Conservation (phyloP, 768 basidiomycete genomes). For the Mycena rosella region DNA sequence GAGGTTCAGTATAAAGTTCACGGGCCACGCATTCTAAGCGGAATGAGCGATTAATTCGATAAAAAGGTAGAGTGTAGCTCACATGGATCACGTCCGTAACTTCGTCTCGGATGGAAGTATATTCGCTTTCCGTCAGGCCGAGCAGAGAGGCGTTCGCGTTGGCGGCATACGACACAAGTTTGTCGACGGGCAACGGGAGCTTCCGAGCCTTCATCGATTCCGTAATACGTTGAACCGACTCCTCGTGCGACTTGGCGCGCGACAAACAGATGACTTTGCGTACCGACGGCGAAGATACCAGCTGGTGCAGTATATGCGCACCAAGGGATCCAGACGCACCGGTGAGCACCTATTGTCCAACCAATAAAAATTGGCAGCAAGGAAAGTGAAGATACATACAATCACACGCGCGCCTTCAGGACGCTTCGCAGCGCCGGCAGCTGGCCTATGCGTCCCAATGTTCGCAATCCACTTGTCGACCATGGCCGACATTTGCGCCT, state of each 20-base stretch:
- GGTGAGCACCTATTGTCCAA: conserved; percentile 55
- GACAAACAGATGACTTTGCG: conserved; percentile 62
- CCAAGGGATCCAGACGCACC: conserved; percentile 69
- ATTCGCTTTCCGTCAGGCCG: conserved; percentile 54
- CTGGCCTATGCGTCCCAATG: conserved; percentile 26
- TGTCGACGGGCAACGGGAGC: conserved; percentile 40
- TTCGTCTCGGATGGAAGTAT: conserved; percentile 48
- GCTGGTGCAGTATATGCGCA: conserved; percentile 63
- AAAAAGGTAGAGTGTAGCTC: conserved; percentile 6
- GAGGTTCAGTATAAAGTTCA: conserved; percentile 64
- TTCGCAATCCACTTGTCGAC: conserved; percentile 55
- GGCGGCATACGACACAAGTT: conserved; percentile 57
- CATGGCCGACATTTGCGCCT: conserved; percentile 57
- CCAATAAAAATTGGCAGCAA: neutral
- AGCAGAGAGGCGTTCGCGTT: conserved; percentile 56
- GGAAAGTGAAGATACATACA: conserved; percentile 5
- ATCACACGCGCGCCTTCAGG: conserved; percentile 31
- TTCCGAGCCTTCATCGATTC: conserved; percentile 57
- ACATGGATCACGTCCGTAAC: conserved; percentile 64
- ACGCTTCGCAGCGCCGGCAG: conserved; percentile 27
- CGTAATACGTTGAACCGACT: conserved; percentile 55
- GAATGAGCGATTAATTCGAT: neutral
- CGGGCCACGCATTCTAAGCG: conserved; percentile 65
- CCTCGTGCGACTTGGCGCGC: conserved; percentile 59
- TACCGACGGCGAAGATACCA: conserved; percentile 53